Evolutionary conservation across 2,329 filamentous ascomycete genomes (phyloP).

Genomic region (Dactylellina cionopaga): DNA sequence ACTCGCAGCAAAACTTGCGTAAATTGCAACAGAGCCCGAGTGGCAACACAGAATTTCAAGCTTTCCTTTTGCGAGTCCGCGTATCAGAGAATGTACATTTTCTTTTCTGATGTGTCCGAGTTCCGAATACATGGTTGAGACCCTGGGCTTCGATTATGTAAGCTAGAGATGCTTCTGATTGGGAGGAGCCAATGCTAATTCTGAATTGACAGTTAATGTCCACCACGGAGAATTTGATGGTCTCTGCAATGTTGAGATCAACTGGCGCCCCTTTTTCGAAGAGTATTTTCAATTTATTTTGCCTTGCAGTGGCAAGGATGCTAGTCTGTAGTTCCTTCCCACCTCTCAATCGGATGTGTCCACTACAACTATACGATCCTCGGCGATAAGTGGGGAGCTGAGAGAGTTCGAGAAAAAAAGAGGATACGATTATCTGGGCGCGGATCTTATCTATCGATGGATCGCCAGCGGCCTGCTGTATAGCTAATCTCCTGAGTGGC

Average conservation of each 20-base stretch:
- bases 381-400: no score
- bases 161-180: background rate
- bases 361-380: no score
- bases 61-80: no score
- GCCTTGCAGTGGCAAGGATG: background rate
- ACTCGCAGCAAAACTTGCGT: no score
- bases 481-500: background rate
- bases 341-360: no score
- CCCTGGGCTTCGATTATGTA: background rate
- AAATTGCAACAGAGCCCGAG: no score
- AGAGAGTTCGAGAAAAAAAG: no score
- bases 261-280: background rate
- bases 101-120: background rate
- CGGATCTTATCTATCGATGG: no score
- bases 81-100: background rate
- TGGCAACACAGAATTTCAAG: no score
- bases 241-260: no score
- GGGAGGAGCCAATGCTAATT: background rate
- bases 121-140: conserved; percentile 9
- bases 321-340: background rate
- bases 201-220: background rate
- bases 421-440: no score
- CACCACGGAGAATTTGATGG: background rate
- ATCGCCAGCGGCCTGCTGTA: background rate
- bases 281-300: background rate